phyloP scores from a whole-genome alignment of 1,284 basidiomycete genomes.

The Xanthoconium separans region DNA sequence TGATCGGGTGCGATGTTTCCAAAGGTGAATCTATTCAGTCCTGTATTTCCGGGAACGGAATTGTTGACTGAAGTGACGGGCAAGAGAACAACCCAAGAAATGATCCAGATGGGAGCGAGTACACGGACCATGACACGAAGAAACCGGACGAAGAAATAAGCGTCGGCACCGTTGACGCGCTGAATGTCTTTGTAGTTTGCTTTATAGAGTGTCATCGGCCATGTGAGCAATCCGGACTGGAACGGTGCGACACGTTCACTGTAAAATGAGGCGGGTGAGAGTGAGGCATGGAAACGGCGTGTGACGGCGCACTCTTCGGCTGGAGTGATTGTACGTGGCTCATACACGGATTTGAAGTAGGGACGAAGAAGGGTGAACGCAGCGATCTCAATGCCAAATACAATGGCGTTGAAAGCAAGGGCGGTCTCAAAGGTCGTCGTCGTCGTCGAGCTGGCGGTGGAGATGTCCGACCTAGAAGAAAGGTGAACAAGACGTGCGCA shows the following conservation, averaged over 20 bases:
- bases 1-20: slow-evolving; percentile 67
- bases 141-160: slow-evolving; percentile 92
- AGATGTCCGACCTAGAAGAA: slow-evolving; percentile 19
- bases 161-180: slow-evolving; percentile 85
- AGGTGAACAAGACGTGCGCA: slow-evolving; percentile 3
- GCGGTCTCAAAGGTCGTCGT: slow-evolving; percentile 74
- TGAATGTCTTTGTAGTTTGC: slow-evolving; percentile 62
- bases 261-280: slow-evolving; percentile 8
- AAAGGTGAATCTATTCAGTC: slow-evolving; percentile 78
- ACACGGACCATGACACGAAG: slow-evolving; percentile 80
- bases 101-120: slow-evolving; percentile 79
- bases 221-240: slow-evolving; percentile 45
- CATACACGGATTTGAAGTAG: slow-evolving; percentile 75
- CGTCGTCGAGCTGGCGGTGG: slow-evolving; percentile 43
- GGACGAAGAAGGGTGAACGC: slow-evolving; percentile 72
- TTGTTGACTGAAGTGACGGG: slow-evolving; percentile 66
- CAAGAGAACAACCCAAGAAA: slow-evolving; percentile 71
- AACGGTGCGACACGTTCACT: slow-evolving; percentile 59
- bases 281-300: neutral
- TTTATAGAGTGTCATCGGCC: slow-evolving; percentile 59
- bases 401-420: slow-evolving; percentile 68
- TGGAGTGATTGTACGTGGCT: slow-evolving; percentile 71
- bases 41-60: slow-evolving; percentile 45
- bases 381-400: slow-evolving; percentile 65
- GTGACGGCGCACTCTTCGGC: slow-evolving; percentile 43